Percentiles rank a stretch among this genome's conserved stretches.
These are phyloP conservation scores for Blepharisma undulans DNA, from an alignment of 169 alveolate species.

Conservation along the genomic window DNA sequence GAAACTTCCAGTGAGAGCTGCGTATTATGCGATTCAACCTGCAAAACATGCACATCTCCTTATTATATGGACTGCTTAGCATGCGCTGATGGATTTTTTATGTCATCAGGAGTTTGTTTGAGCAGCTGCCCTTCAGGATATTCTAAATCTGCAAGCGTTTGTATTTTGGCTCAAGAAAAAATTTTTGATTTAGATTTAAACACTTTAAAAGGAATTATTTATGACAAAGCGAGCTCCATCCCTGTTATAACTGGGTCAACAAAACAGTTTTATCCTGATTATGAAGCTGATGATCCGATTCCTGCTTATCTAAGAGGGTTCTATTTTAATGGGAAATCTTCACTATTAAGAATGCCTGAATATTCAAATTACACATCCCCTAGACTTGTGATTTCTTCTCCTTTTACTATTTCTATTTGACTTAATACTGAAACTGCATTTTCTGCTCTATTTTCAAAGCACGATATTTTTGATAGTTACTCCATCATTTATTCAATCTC, in stretches of 20 bases:
- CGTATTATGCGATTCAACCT: not conserved
- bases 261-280: not conserved
- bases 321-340: slow-evolving; percentile 18
- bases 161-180: not conserved
- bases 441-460: not conserved
- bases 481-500: not conserved
- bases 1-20: not conserved
- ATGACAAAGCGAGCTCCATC: not conserved
- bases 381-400: not conserved
- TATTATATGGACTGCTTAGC: not conserved
- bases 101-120: not conserved
- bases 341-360: not conserved
- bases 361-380: not conserved
- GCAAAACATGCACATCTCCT: not conserved
- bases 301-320: not conserved
- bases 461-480: not conserved
- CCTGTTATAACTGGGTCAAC: not conserved
- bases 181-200: not conserved
- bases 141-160: not conserved
- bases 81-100: not conserved
- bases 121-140: slow-evolving; percentile 15
- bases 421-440: not conserved
- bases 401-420: not conserved
- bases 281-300: not conserved
- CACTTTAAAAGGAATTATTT: not conserved